Percentiles rank a stretch among this genome's conserved stretches.
phyloP scores from a whole-genome alignment of 2,329 filamentous ascomycete genomes.

The Aspergillus sp. region DNA sequence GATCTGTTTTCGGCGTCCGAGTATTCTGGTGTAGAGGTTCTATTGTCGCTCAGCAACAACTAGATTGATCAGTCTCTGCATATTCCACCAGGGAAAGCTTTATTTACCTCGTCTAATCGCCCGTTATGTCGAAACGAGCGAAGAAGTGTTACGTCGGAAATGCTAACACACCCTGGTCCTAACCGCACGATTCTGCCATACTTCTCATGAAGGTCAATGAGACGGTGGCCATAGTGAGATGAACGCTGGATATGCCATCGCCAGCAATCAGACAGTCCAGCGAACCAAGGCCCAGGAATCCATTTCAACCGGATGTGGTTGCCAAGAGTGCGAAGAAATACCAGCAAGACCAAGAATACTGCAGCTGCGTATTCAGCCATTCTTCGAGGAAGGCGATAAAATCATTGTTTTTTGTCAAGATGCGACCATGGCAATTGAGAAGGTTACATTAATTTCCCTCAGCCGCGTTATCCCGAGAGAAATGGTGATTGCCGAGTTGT shows the following conservation, averaged over 20 bases:
- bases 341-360: slow-evolving; percentile 6
- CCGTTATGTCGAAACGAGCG: neutral
- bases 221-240: slow-evolving; percentile 2
- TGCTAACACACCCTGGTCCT: slow-evolving; percentile 15
- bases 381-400: neutral
- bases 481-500: slow-evolving; percentile 14
- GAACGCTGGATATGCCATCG: slow-evolving; percentile 2
- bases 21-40: no score
- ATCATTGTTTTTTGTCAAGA: neutral
- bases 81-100: neutral
- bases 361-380: slow-evolving; percentile 14
- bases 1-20: no score
- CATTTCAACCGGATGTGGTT: slow-evolving; percentile 15
- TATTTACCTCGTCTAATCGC: neutral
- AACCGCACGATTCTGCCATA: slow-evolving; percentile 19
- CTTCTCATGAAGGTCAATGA: slow-evolving; percentile 12
- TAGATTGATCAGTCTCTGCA: neutral
- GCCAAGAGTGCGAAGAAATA: slow-evolving; percentile 5
- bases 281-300: slow-evolving; percentile 16
- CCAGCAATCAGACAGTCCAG: slow-evolving; percentile 15
- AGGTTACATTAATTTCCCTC: slow-evolving; percentile 2
- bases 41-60: no score
- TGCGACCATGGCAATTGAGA: no score
- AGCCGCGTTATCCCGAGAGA: slow-evolving; percentile 17
- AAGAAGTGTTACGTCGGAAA: slow-evolving; percentile 13